Conservation (phyloP, 2,329 filamentous ascomycete species). For the Rhytidhysteron rufulum region DNA sequence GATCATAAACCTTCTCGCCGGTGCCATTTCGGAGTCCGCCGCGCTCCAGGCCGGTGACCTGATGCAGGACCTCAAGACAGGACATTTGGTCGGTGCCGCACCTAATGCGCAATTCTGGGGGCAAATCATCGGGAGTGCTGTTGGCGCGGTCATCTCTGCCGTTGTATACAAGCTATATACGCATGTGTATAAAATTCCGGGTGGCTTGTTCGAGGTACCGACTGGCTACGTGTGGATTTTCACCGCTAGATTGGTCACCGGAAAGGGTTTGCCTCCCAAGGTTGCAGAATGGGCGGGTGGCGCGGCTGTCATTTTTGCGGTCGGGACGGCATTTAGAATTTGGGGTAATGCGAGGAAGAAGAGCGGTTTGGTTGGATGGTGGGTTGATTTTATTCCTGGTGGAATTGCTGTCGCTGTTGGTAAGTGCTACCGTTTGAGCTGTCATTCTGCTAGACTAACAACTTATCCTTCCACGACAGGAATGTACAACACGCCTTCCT, state of each 20-base stretch:
- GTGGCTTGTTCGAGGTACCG: slow-evolving; percentile 86
- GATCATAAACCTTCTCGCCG: slow-evolving; percentile 92
- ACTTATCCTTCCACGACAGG: slow-evolving; percentile 46
- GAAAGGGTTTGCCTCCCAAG: slow-evolving; percentile 79
- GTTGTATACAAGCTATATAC: slow-evolving; percentile 88
- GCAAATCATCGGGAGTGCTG: slow-evolving; percentile 83
- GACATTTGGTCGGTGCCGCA: slow-evolving; percentile 84
- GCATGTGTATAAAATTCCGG: slow-evolving; percentile 82
- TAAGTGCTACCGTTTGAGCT: slow-evolving; percentile 36
- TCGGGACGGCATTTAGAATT: slow-evolving; percentile 65
- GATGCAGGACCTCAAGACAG: slow-evolving; percentile 96
- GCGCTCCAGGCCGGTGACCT: slow-evolving; percentile 94
- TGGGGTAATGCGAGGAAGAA: slow-evolving; percentile 29
- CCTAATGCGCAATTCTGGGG: slow-evolving; percentile 97
- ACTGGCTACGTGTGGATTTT: slow-evolving; percentile 98
- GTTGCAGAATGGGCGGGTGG: slow-evolving; percentile 74
- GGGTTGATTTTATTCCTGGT: slow-evolving; percentile 77
- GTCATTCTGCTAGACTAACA: not conserved
- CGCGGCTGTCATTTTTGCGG: slow-evolving; percentile 70
- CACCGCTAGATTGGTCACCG: slow-evolving; percentile 88
- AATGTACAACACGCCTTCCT: slow-evolving; percentile 97
- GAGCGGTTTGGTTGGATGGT: slow-evolving; percentile 43
- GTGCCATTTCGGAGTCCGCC: slow-evolving; percentile 79
- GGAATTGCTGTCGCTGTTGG: slow-evolving; percentile 94
- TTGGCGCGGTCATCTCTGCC: slow-evolving; percentile 81